phyloP scores from a whole-genome alignment of 179 eudicot genomes.

The Beta corolliflora region DNA sequence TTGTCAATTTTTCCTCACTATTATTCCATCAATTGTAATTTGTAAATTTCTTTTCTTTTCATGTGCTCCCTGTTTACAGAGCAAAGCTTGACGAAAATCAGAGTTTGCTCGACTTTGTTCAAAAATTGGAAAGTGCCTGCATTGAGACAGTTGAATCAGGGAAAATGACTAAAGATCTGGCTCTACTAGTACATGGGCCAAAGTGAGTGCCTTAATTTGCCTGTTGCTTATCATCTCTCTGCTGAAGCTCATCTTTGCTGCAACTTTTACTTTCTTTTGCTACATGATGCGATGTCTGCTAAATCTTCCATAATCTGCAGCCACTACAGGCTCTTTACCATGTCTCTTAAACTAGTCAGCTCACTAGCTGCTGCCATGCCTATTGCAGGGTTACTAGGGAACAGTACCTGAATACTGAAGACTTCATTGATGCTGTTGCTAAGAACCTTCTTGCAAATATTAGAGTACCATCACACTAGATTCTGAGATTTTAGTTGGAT shows the following conservation, averaged over 20 bases:
- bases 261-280: neutral
- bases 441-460: constrained; percentile 62
- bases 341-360: neutral
- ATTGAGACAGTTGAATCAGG: constrained; percentile 94
- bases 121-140: constrained; percentile 83
- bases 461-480: constrained; percentile 20
- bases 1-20: too few relatives aligned
- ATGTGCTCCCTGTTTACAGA: constrained; percentile 36
- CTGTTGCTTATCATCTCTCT: neutral
- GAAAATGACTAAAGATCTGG: constrained; percentile 98
- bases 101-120: constrained; percentile 65
- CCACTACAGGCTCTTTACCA: neutral
- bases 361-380: constrained; percentile 10
- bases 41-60: neutral
- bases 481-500: neutral
- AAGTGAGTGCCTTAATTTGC: constrained; percentile 51
- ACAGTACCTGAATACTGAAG: constrained; percentile 77
- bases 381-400: constrained; percentile 80
- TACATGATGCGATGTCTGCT: neutral
- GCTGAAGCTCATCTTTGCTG: neutral
- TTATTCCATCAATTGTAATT: neutral
- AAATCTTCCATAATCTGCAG: neutral
- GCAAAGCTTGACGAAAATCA: constrained; percentile 81
- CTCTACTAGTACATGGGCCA: constrained; percentile 78
- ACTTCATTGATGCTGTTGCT: constrained; percentile 86